Base-by-base conservation (phyloP, 108 stramenopile species). In the Pseudonitzschia multiseries region DNA sequence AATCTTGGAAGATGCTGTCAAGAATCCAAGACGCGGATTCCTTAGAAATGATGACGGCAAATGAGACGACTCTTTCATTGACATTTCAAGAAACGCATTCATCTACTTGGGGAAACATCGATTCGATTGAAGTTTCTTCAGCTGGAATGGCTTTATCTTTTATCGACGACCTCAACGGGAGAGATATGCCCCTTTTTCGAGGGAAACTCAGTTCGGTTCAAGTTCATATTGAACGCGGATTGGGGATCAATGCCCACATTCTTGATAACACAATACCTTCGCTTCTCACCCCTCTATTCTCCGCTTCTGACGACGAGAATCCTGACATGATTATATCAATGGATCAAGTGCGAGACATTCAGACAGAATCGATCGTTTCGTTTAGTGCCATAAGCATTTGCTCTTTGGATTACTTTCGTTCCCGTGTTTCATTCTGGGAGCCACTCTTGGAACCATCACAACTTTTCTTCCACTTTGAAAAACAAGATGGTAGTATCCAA, bases 171-270 rank as follows among this genome's bases (percentile, higher is more conserved):
- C 75, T 84, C 6, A 75, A 83, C 48, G 88, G 88, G 26, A 75
- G 85, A 60, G 88, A 89, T 46, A 89, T 89, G 88, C 88, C 88
- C 14, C 44, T 89, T 21, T 65, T 89, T 15, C 79, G 85, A 46
- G 83, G 57, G 15, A 72, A 75, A 28, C 57, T 86, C 9, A 54
- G 54, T 41, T 57, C 69, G 20, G 27, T 83, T 21, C 70, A 79
- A 56, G 8, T 79, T 29, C 75, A 74, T 33, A 62, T 67, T 18
- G 77, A 84, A 22, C 75, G 85, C 42, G 88, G 88, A 18, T 21
- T 86, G 24, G 85, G 82, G 0, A 54, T 82, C 27, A 73, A 77
- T 27, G 75, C 83, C 20, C 74, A 73, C 27, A 66, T 68, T 27
- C 64, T 88, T 24, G 76, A 79, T 15, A 71, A 51, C 10, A 48